Evolutionary conservation across 495 filamentous ascomycete genomes (phyloP).

Genomic region (Haplographium delicatum): DNA sequence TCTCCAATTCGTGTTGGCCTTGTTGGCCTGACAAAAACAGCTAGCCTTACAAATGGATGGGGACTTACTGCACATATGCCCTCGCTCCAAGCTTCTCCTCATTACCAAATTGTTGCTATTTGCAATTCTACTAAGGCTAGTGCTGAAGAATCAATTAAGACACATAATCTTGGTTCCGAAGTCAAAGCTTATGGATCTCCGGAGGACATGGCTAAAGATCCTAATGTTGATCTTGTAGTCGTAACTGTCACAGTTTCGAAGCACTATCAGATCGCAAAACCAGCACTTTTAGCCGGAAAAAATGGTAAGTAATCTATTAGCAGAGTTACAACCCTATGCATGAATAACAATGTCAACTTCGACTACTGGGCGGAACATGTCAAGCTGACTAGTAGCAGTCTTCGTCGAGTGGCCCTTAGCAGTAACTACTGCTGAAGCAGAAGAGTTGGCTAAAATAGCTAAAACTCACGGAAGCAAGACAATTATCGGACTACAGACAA

Average conservation of each 20-base stretch:
- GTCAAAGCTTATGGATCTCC: constrained; percentile 41
- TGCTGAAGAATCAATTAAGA: constrained; percentile 37
- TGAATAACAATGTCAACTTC: too few species aligned
- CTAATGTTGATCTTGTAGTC: constrained; percentile 48
- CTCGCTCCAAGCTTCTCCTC: constrained; percentile 38
- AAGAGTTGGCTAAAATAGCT: constrained; percentile 31
- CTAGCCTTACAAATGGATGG: constrained; percentile 32
- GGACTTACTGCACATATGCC: constrained; percentile 44
- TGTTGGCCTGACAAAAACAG: constrained; percentile 42
- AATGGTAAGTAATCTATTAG: too few species aligned
- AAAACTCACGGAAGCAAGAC: constrained; percentile 29
- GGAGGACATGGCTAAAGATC: constrained; percentile 44
- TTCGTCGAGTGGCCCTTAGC: constrained; percentile 50
- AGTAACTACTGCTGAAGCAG: constrained; percentile 19
- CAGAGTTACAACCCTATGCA: too few species aligned
- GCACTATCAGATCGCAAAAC: constrained; percentile 42
- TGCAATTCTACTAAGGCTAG: constrained; percentile 47
- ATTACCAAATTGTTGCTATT: constrained; percentile 53
- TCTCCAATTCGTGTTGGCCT: constrained; percentile 50
- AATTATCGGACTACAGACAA: constrained; percentile 28
- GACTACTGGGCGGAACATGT: too few species aligned
- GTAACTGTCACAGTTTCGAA: constrained; percentile 36
- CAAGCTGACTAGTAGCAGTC: too few species aligned
- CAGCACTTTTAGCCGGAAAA: constrained; percentile 51
- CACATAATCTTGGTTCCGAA: constrained; percentile 32